Percentiles rank a stretch among this genome's conserved stretches.
Conservation (phyloP, 176 grass and related monocot genomes). For the Urochloa ruziziensis region DNA sequence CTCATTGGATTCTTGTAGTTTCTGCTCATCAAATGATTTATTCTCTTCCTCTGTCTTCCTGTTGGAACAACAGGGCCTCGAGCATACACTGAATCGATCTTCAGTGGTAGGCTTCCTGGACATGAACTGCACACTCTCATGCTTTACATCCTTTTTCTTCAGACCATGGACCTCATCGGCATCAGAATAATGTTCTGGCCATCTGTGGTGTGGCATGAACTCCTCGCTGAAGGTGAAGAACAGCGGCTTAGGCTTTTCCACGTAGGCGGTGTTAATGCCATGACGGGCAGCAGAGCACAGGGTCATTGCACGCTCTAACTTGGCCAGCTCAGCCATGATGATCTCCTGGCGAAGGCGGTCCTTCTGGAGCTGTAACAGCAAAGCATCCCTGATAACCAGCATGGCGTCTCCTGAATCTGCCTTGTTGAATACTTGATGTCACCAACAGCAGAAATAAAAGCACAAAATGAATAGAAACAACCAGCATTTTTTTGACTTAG, state of each 20-base stretch:
- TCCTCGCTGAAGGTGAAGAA: background rate
- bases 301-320: slow-evolving; percentile 28
- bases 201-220: background rate
- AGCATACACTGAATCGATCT: background rate
- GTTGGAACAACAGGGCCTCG: background rate
- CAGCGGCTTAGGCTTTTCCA: background rate
- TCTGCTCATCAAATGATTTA: background rate
- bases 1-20: background rate
- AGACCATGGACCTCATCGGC: background rate
- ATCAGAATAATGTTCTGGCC: background rate
- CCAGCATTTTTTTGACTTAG: background rate
- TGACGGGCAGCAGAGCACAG: background rate
- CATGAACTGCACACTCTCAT: background rate
- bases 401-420: background rate
- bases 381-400: slow-evolving; percentile 25
- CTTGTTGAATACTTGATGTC: background rate
- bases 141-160: background rate
- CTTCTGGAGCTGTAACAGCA: slow-evolving; percentile 36
- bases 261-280: background rate
- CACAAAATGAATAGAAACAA: background rate
- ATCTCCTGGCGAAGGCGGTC: slow-evolving; percentile 33
- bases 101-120: background rate
- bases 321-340: slow-evolving; percentile 23
- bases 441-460: background rate
- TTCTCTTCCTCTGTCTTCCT: background rate